These are phyloP conservation scores for Lyophyllum shimeji DNA, from an alignment of 768 basidiomycete species.

Conservation along the genomic window DNA sequence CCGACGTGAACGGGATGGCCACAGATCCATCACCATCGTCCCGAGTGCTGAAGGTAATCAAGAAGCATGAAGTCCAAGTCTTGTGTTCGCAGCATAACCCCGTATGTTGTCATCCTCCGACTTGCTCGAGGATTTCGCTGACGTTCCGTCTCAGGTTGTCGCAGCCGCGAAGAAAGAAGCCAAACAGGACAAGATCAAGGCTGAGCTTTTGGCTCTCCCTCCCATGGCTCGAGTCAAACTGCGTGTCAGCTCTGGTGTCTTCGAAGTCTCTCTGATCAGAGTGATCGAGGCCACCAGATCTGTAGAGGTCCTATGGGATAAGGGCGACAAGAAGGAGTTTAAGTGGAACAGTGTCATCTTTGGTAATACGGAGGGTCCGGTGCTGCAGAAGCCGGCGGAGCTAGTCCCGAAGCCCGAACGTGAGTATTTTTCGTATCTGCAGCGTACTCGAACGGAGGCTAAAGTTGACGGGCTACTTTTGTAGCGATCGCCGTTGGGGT, in stretches of 20 bases:
- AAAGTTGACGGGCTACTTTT: conserved; percentile 5
- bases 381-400: conserved; percentile 72
- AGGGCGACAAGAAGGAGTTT: conserved; percentile 70
- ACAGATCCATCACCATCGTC: conserved; percentile 11
- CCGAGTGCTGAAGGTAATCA: conserved; percentile 63
- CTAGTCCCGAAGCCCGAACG: conserved; percentile 44
- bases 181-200: conserved; percentile 72
- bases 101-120: conserved; percentile 45
- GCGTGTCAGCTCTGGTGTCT: conserved; percentile 79
- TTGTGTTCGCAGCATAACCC: conserved; percentile 91
- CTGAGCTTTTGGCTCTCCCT: conserved; percentile 68
- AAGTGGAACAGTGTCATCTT: conserved; percentile 83
- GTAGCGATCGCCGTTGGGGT: conserved; percentile 21
- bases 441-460: conserved; percentile 5
- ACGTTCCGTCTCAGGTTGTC: conserved; percentile 49
- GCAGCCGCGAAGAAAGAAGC: conserved; percentile 73
- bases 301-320: conserved; percentile 83
- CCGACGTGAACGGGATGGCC: conserved; percentile 8
- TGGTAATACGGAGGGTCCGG: conserved; percentile 67
- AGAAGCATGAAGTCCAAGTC: conserved; percentile 72
- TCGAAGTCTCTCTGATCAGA: conserved; percentile 78
- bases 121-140: not conserved
- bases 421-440: conserved; percentile 29
- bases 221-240: conserved; percentile 80
- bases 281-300: conserved; percentile 68